A percentile compares a stretch with the other conserved stretches of the same genome.
Evolutionary conservation across 768 basidiomycete genomes (phyloP).

Genomic region (Candolleomyces eurysporus): DNA sequence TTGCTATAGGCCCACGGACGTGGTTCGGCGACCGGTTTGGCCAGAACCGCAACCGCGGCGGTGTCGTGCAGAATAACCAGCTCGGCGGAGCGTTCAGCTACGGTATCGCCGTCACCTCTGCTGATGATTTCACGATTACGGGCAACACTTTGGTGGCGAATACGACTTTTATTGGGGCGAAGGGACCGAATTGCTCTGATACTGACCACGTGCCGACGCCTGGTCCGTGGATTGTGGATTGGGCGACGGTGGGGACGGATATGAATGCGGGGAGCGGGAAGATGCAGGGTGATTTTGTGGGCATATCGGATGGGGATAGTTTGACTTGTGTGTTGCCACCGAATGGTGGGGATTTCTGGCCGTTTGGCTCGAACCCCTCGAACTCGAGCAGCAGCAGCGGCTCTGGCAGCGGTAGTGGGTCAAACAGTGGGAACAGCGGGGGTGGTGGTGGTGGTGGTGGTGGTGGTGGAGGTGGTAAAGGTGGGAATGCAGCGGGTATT

Average conservation of each 20-base stretch:
- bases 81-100: constrained; percentile 72
- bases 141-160: constrained; percentile 64
- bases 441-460: neutral
- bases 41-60: constrained; percentile 51
- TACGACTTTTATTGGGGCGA: constrained; percentile 70
- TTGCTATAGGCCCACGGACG: constrained; percentile 72
- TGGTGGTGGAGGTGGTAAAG: constrained; percentile 16
- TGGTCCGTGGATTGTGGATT: constrained; percentile 58
- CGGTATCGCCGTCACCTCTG: constrained; percentile 64
- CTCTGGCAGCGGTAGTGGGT: neutral
- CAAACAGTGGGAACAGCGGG: constrained; percentile 11
- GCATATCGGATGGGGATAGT: constrained; percentile 50
- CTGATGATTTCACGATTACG: constrained; percentile 63
- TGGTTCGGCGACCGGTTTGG: constrained; percentile 67
- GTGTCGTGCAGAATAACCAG: constrained; percentile 53
- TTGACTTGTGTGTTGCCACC: constrained; percentile 71
- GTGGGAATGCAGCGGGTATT: constrained; percentile 44
- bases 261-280: constrained; percentile 35
- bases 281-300: constrained; percentile 52
- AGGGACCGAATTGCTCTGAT: constrained; percentile 62
- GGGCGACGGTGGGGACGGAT: constrained; percentile 36
- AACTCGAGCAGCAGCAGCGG: constrained; percentile 1
- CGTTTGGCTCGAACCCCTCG: constrained; percentile 55
- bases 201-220: constrained; percentile 50
- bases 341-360: constrained; percentile 69